Evolutionary conservation across 2,329 filamentous ascomycete species (phyloP).

Genomic region (Xylaria sp.): DNA sequence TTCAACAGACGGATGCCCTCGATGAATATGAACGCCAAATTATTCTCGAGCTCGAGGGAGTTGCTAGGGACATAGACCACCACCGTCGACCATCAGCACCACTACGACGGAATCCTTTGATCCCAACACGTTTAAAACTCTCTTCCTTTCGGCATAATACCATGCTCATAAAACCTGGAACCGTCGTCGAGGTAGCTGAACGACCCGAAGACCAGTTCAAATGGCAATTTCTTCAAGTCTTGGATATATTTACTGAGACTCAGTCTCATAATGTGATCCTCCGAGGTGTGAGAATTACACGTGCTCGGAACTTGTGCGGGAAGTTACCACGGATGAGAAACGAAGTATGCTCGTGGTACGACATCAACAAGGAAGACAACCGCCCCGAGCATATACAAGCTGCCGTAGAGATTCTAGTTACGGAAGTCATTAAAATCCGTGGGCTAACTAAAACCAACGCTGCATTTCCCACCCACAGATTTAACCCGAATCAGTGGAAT

Average conservation of each 20-base stretch:
- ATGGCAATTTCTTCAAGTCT: conserved; percentile 39
- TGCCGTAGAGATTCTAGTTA: conserved; percentile 56
- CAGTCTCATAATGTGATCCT: conserved; percentile 47
- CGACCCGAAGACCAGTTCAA: not conserved
- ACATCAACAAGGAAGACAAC: conserved; percentile 53
- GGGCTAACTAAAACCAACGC: conserved; percentile 67
- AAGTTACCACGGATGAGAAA: conserved; percentile 54
- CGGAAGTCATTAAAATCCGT: conserved; percentile 55
- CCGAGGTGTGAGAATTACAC: conserved; percentile 53
- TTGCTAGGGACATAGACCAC: not conserved
- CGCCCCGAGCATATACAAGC: conserved; percentile 51
- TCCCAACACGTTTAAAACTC: not conserved
- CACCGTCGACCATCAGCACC: not conserved
- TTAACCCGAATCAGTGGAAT: conserved; percentile 39
- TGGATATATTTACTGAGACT: conserved; percentile 19
- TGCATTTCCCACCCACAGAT: conserved; percentile 55
- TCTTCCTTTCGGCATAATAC: not conserved
- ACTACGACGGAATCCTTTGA: not conserved
- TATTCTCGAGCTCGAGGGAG: not conserved
- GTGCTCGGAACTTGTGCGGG: conserved; percentile 48
- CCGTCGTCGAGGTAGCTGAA: conserved; percentile 31
- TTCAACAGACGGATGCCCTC: not conserved
- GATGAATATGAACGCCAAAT: conserved; percentile 9
- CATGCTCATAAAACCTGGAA: conserved; percentile 23
- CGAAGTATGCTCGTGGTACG: conserved; percentile 58